phyloP scores from a whole-genome alignment of 345 rosid species.

The Brassica nigra region DNA sequence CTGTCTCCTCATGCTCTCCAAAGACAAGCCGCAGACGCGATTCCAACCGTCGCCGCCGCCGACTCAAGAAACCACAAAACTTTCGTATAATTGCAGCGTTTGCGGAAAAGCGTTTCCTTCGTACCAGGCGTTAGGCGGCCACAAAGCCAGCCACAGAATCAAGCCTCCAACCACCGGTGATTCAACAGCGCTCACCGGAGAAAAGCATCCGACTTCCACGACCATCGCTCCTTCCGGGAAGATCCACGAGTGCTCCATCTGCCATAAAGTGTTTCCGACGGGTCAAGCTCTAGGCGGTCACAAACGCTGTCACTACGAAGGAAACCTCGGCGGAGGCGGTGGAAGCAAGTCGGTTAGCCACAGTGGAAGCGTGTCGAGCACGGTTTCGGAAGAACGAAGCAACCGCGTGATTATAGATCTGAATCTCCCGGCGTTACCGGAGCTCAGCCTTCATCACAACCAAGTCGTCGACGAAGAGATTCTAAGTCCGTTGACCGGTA shows the following conservation, averaged over 20 bases:
- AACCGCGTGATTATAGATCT: slow-evolving; percentile 72
- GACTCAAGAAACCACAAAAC: slow-evolving; percentile 34
- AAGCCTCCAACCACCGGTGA: slow-evolving; percentile 44
- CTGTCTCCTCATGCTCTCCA: slow-evolving; percentile 81
- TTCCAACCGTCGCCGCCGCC: slow-evolving; percentile 21
- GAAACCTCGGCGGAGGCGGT: slow-evolving; percentile 43
- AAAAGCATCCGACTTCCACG: slow-evolving; percentile 22
- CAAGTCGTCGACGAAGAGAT: slow-evolving; percentile 57
- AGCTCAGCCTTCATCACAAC: slow-evolving; percentile 36
- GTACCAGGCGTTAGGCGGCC: slow-evolving; percentile 95
- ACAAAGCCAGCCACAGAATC: slow-evolving; percentile 93
- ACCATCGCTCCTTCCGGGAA: slow-evolving; percentile 42
- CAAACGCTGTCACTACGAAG: slow-evolving; percentile 97
- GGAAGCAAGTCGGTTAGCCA: slow-evolving; percentile 37
- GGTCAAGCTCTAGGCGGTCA: slow-evolving; percentile 99
- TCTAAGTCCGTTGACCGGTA: slow-evolving; percentile 64
- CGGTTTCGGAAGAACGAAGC: slow-evolving; percentile 53
- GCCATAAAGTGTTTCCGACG: slow-evolving; percentile 80
- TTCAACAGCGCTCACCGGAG: slow-evolving; percentile 20
- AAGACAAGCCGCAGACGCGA: slow-evolving; percentile 39
- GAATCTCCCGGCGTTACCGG: slow-evolving; percentile 85
- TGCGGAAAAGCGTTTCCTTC: slow-evolving; percentile 80
- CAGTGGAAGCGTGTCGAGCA: slow-evolving; percentile 51
- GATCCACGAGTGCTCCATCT: slow-evolving; percentile 88
- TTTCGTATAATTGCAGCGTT: slow-evolving; percentile 70